phyloP scores from a whole-genome alignment of 495 filamentous ascomycete genomes.

The Aspergillus funiculosus region DNA sequence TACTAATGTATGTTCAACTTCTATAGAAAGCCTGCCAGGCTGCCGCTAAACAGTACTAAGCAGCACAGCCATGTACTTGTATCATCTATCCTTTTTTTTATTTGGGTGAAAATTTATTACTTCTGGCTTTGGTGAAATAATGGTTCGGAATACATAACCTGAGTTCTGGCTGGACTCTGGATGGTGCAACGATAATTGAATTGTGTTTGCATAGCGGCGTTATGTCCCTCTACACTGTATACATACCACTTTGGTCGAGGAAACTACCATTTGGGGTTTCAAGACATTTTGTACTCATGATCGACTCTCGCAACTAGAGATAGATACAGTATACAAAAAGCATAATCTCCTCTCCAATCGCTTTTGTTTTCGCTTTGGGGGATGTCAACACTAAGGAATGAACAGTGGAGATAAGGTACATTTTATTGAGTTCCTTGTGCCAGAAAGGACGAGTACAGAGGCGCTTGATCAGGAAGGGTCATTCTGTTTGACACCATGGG shows the following conservation, averaged over 20 bases:
- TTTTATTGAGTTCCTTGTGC: no score
- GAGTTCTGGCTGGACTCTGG: neutral
- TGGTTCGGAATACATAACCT: neutral
- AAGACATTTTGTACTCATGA: neutral
- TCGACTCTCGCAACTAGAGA: conserved; percentile 1
- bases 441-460: no score
- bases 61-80: no score
- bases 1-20: conserved; percentile 7
- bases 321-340: conserved; percentile 15
- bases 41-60: conserved; percentile 80
- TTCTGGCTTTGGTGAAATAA: neutral
- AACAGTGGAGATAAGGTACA: neutral
- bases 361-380: neutral
- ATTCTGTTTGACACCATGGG: no score
- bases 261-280: neutral
- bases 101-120: conserved; percentile 8
- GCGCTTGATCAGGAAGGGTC: no score
- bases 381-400: neutral
- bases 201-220: conserved; percentile 26
- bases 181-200: conserved; percentile 17
- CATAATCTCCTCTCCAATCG: conserved; percentile 20
- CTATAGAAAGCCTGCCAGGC: conserved; percentile 84
- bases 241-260: conserved; percentile 6
- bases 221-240: conserved; percentile 15
- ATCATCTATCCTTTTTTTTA: conserved; percentile 1